These are phyloP conservation scores for Wakefieldia striispora DNA, from an alignment of 768 basidiomycete genomes.

Conservation along the genomic window DNA sequence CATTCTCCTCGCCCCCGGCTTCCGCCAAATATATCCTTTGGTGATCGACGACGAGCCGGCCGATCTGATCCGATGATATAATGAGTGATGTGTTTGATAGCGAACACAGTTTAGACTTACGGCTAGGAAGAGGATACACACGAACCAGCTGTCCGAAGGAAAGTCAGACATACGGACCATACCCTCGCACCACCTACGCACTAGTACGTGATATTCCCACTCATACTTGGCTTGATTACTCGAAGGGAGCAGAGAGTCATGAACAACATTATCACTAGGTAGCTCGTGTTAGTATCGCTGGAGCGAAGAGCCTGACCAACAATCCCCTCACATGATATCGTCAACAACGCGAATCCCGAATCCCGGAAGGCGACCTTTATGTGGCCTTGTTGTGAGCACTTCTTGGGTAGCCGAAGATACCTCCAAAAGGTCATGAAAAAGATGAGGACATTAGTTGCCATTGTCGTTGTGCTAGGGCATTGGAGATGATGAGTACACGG, in stretches of 20 bases:
- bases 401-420: slow-evolving; percentile 10
- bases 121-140: slow-evolving; percentile 16
- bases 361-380: slow-evolving; percentile 19
- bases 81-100: not conserved
- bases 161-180: not conserved
- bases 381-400: slow-evolving; percentile 1
- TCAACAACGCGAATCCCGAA: slow-evolving; percentile 3
- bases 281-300: not conserved
- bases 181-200: slow-evolving; percentile 1
- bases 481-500: not conserved
- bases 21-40: slow-evolving; percentile 4
- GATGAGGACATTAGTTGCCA: slow-evolving; percentile 12
- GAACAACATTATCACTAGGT: slow-evolving; percentile 16
- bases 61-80: slow-evolving; percentile 8
- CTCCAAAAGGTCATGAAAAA: slow-evolving; percentile 21
- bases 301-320: not conserved
- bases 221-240: slow-evolving; percentile 11
- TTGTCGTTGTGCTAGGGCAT: slow-evolving; percentile 13
- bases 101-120: slow-evolving; percentile 5
- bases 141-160: slow-evolving; percentile 17
- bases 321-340: slow-evolving; percentile 15
- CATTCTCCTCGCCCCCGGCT: not conserved
- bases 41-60: slow-evolving; percentile 14
- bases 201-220: slow-evolving; percentile 23
- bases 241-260: slow-evolving; percentile 14